phyloP scores from a whole-genome alignment of 257 asterid species.

The Linaria vulgaris region DNA sequence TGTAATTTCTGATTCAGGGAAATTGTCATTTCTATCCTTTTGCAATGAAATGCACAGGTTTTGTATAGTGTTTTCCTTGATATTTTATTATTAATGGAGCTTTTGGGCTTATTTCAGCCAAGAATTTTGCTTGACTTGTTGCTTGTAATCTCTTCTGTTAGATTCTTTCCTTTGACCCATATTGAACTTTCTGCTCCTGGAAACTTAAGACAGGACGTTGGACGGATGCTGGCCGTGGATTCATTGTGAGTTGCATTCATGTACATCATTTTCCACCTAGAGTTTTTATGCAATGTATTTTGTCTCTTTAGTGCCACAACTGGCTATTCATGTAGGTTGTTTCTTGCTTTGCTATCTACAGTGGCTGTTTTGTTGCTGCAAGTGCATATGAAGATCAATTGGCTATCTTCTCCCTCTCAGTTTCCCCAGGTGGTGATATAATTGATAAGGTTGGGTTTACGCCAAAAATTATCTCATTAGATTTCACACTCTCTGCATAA shows the following conservation, averaged over 20 bases:
- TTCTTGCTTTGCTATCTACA: slow-evolving; percentile 56
- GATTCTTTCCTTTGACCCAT: slow-evolving; percentile 76
- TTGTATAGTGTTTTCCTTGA: slow-evolving; percentile 15
- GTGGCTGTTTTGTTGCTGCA: slow-evolving; percentile 93
- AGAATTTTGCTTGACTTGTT: slow-evolving; percentile 19
- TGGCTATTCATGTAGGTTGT: slow-evolving; percentile 40
- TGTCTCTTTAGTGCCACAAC: slow-evolving; percentile 38
- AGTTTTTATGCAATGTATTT: slow-evolving; percentile 22
- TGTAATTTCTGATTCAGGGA: slow-evolving; percentile 93
- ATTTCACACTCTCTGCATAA: slow-evolving; percentile 18
- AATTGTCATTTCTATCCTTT: slow-evolving; percentile 83
- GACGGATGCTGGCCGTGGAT: slow-evolving; percentile 92
- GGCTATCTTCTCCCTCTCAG: slow-evolving; percentile 74
- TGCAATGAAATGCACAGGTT: slow-evolving; percentile 96
- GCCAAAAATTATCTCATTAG: slow-evolving; percentile 9
- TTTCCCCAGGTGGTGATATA: slow-evolving; percentile 59
- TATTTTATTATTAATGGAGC: slow-evolving; percentile 22
- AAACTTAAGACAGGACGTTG: slow-evolving; percentile 73
- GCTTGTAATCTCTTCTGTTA: slow-evolving; percentile 32
- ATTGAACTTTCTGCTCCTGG: slow-evolving; percentile 78
- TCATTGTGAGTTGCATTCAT: slow-evolving; percentile 56
- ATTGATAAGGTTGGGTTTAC: slow-evolving; percentile 65
- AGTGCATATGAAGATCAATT: slow-evolving; percentile 86
- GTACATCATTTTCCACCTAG: slow-evolving; percentile 13
- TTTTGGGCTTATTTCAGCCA: slow-evolving; percentile 13